Conservation (phyloP, 176 grass and related monocot genomes). For the Otatea glauca region DNA sequence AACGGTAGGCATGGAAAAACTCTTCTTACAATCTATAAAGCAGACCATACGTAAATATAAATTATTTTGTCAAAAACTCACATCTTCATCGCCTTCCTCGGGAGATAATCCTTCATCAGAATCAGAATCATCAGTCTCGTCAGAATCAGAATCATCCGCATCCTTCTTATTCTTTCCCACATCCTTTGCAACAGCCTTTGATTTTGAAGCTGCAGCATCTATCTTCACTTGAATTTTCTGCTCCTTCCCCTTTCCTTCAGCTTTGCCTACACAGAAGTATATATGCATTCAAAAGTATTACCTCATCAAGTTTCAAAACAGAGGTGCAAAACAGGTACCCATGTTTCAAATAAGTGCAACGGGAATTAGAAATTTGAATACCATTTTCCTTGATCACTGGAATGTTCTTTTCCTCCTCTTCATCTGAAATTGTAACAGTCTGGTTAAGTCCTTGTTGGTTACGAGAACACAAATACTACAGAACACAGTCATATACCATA, state of each 20-base stretch:
- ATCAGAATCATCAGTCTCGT: conserved; percentile 61
- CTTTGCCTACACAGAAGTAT: conserved; percentile 44
- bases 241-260: conserved; percentile 39
- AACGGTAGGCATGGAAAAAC: background rate
- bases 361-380: background rate
- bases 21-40: background rate
- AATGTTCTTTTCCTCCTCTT: conserved; percentile 39
- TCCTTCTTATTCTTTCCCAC: conserved; percentile 38
- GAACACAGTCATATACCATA: background rate
- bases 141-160: conserved; percentile 40
- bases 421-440: conserved; percentile 42
- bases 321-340: background rate
- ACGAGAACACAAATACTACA: background rate
- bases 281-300: background rate
- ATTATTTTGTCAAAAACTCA: conserved; percentile 24
- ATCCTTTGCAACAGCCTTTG: conserved; percentile 31
- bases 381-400: conserved; percentile 43
- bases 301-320: background rate
- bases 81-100: conserved; percentile 45
- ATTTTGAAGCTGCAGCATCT: conserved; percentile 42
- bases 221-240: conserved; percentile 45
- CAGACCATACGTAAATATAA: background rate
- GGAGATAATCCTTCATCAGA: conserved; percentile 46
- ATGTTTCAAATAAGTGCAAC: background rate
- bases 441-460: background rate